Percentiles rank a stretch among this genome's conserved stretches.
Conservation (phyloP, 1,284 basidiomycete species). For the Pseudozyma sp. region DNA sequence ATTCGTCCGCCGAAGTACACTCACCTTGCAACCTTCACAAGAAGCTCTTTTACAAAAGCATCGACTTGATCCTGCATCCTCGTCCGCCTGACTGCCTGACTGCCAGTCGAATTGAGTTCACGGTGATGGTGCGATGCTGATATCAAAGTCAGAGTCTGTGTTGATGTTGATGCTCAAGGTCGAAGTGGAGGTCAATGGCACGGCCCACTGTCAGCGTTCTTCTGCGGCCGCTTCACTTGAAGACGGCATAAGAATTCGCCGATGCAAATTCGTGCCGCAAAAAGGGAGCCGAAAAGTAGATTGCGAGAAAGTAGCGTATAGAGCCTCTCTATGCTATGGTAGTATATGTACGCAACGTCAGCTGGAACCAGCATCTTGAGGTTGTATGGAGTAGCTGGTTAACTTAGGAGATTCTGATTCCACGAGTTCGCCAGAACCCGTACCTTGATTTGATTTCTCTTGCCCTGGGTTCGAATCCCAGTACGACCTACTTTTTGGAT, state of each 20-base stretch:
- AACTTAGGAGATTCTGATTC: slow-evolving; percentile 51
- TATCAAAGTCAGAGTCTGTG: neutral
- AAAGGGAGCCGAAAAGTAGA: neutral
- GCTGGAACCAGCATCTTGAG: neutral
- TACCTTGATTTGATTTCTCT: slow-evolving; percentile 32
- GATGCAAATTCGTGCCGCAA: slow-evolving; percentile 7
- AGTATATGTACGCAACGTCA: neutral
- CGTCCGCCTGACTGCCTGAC: neutral
- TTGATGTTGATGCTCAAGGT: neutral
- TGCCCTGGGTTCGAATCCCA: slow-evolving; percentile 57
- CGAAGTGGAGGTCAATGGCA: slow-evolving; percentile 13
- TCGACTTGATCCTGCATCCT: slow-evolving; percentile 35
- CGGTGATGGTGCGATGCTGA: neutral
- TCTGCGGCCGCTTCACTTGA: neutral
- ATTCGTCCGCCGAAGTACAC: neutral
- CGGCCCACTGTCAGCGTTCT: slow-evolving; percentile 1
- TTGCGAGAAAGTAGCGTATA: too few relatives aligned
- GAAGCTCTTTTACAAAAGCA: slow-evolving; percentile 10
- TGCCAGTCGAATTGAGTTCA: neutral
- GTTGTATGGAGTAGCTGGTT: slow-evolving; percentile 50
- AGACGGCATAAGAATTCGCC: slow-evolving; percentile 1
- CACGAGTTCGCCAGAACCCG: neutral
- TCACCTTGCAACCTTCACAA: slow-evolving; percentile 17
- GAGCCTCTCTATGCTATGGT: neutral
- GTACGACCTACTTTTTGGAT: slow-evolving; percentile 33